phyloP scores from a whole-genome alignment of 1,284 basidiomycete species.

The Ganoderma resinaceum region DNA sequence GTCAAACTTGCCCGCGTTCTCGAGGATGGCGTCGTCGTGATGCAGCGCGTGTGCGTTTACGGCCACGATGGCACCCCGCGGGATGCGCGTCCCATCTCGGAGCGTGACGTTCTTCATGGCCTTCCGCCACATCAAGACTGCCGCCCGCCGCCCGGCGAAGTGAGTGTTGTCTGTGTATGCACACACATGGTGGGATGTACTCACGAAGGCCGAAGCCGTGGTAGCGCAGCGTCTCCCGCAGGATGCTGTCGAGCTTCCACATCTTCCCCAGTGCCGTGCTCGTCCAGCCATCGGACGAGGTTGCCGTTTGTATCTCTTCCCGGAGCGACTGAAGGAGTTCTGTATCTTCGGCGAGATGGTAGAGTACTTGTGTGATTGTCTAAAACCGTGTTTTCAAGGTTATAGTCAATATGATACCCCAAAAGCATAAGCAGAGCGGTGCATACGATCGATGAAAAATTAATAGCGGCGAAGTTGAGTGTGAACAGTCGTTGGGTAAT shows the following conservation, averaged over 20 bases:
- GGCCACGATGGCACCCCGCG: slow-evolving; percentile 37
- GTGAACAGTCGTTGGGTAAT: slow-evolving; percentile 48
- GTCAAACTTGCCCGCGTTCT: slow-evolving; percentile 16
- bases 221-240: slow-evolving; percentile 53
- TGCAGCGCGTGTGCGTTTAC: slow-evolving; percentile 13
- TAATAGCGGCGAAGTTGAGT: slow-evolving; percentile 52
- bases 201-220: slow-evolving; percentile 38
- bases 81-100: slow-evolving; percentile 49
- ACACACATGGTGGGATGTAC: not conserved
- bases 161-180: not conserved
- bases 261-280: slow-evolving; percentile 51
- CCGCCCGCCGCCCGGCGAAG: not conserved
- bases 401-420: not conserved
- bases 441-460: slow-evolving; percentile 45
- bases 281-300: slow-evolving; percentile 51
- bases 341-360: slow-evolving; percentile 48
- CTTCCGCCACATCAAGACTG: slow-evolving; percentile 44
- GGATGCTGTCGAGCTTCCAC: slow-evolving; percentile 58
- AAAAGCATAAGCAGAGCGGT: not conserved
- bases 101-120: slow-evolving; percentile 47
- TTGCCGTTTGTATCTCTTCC: slow-evolving; percentile 49
- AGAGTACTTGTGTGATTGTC: slow-evolving; percentile 47
- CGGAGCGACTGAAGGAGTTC: slow-evolving; percentile 50
- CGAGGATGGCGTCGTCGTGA: slow-evolving; percentile 21
- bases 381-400: slow-evolving; percentile 21